phyloP scores from a whole-genome alignment of 306 rosid genomes.

The Vigna hirtella region DNA sequence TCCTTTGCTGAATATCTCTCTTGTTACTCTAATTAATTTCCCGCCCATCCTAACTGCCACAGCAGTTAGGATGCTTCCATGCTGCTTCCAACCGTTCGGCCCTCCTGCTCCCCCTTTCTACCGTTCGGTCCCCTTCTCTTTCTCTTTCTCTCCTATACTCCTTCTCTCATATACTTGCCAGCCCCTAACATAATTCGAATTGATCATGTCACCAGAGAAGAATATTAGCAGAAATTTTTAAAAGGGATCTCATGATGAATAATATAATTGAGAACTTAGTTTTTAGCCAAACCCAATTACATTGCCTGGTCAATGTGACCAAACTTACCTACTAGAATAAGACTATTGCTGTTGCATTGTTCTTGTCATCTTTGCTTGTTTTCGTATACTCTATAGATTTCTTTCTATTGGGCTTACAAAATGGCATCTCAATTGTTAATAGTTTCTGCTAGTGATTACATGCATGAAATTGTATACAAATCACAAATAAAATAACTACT shows the following conservation, averaged over 20 bases:
- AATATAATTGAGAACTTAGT: not conserved
- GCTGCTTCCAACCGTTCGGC: no score
- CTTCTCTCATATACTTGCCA: no score
- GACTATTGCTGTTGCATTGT: not conserved
- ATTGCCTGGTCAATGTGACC: not conserved
- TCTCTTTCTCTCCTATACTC: no score
- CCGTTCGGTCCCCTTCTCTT: no score
- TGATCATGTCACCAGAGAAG: not conserved
- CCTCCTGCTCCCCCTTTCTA: no score
- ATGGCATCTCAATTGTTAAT: not conserved
- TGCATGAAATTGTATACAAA: conserved; percentile 17
- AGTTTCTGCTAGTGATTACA: not conserved
- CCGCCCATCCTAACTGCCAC: no score
- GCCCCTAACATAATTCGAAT: not conserved
- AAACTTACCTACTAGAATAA: not conserved
- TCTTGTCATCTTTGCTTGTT: not conserved
- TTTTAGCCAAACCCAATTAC: not conserved
- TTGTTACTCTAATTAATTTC: no score
- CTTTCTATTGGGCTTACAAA: not conserved
- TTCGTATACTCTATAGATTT: not conserved
- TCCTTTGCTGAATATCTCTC: no score
- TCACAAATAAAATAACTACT: not conserved
- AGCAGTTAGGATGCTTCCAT: no score
- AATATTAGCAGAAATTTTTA: not conserved
- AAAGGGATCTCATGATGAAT: not conserved